Base-by-base conservation (phyloP, 805 yeast genomes). In the Grigorovia jiainica region DNA sequence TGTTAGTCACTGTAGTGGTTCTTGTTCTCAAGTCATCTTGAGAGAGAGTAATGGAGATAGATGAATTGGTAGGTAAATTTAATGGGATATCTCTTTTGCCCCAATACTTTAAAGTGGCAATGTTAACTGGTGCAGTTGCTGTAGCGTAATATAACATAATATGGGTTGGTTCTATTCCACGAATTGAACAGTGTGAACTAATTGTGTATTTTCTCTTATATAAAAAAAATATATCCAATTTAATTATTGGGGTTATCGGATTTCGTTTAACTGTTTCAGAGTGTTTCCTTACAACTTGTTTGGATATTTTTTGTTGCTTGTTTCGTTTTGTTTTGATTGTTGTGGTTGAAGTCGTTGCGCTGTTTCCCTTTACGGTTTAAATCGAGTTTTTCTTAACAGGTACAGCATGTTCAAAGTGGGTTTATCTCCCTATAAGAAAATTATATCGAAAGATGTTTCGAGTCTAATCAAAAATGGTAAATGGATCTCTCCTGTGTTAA, bases 41-140 rank as follows among this genome's bases (percentile, higher is more conserved):
- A 4, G 94, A 76, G 48, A 92, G 71, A 8, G 99, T 92, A 38
- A 92, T 96, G 18, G 96, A 86, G 51, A 92, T 87, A 23, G 97
- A 87, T 10, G 95, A 84, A 68, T 92, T 92, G 41, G 99, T 92
- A 38, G 99, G 99, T 41, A 92, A 70, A 59, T 92, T 92, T 56
- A 92, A 75, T 38, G 71, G 69, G 48, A 78, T 80, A 65, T 92
- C 97, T 58, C 98, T 77, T 66, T 92, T 92, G 38, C 99, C 99
- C 99, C 99, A 92, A 70, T 92, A 92, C 67, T 92, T 92, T 50
- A 92, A 73, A 32, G 97, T 92, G 34, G 98, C 98, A 64, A 90
- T 90, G 64, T 90, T 90, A 41, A 90, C 98, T 13, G 98, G 98
- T 3, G 98, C 97, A 34, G 97, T 87, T 38, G 84, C 79, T 4